These are phyloP conservation scores for Stagonosporopsis cucurbitacearum DNA, from an alignment of 2,329 filamentous ascomycete genomes.

Conservation along the genomic window DNA sequence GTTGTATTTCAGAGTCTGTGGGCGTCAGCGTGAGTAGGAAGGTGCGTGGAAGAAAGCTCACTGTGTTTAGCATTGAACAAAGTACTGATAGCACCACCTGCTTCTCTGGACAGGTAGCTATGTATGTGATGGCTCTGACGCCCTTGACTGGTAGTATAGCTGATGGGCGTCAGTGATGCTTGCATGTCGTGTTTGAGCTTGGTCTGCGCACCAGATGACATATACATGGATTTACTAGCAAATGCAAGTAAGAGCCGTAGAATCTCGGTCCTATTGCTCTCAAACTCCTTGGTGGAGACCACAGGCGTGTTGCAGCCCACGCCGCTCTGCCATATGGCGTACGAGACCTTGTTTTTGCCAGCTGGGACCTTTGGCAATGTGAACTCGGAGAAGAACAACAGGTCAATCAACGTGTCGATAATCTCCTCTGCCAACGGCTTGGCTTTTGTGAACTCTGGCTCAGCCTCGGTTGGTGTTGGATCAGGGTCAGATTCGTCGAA, in stretches of 20 bases:
- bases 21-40: conserved; percentile 23
- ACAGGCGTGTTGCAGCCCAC: conserved; percentile 93
- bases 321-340: conserved; percentile 97
- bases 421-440: conserved; percentile 92
- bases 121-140: conserved; percentile 83
- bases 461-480: conserved; percentile 51
- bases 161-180: conserved; percentile 33
- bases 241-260: conserved; percentile 84
- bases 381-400: conserved; percentile 91
- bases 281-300: conserved; percentile 86
- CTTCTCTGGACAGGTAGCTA: conserved; percentile 87
- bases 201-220: conserved; percentile 68
- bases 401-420: conserved; percentile 84
- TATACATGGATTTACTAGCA: conserved; percentile 91
- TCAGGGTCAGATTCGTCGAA: conserved; percentile 77
- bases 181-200: neutral
- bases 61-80: conserved; percentile 93
- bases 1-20: conserved; percentile 90
- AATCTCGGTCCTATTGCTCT: conserved; percentile 91
- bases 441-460: conserved; percentile 76
- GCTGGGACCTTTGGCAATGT: conserved; percentile 77
- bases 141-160: conserved; percentile 79
- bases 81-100: conserved; percentile 88
- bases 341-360: conserved; percentile 80
- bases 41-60: conserved; percentile 55